These are phyloP conservation scores for Blastobotrys serpentis DNA, from an alignment of 1,139 yeast species.

Conservation along the genomic window DNA sequence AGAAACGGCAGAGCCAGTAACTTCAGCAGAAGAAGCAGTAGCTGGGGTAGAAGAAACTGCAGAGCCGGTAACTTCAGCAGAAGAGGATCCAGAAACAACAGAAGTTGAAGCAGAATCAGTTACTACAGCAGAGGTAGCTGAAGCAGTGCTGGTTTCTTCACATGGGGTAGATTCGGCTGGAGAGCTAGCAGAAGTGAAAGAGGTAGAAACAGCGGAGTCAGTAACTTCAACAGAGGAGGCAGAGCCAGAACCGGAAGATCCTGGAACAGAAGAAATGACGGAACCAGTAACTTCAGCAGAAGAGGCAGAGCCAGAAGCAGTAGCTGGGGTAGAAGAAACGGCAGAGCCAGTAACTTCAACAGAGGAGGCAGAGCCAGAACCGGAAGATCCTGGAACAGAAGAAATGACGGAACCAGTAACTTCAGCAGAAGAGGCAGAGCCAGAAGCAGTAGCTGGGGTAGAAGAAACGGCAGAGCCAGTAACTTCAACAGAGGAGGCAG, in stretches of 20 bases:
- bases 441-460: background rate
- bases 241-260: conserved; percentile 3
- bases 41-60: background rate
- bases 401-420: background rate
- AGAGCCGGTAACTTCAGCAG: too few species aligned
- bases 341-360: background rate
- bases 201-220: too few species aligned
- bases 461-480: too few species aligned
- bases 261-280: conserved; percentile 13
- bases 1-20: too few species aligned
- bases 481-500: background rate
- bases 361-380: background rate
- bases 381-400: background rate
- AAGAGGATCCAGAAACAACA: too few species aligned
- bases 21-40: background rate
- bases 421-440: background rate
- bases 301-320: background rate
- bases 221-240: too few species aligned
- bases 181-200: too few species aligned
- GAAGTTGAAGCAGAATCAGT: too few species aligned
- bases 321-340: background rate
- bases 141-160: too few species aligned
- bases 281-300: background rate
- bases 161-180: too few species aligned
- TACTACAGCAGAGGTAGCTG: too few species aligned